phyloP scores from a whole-genome alignment of 768 basidiomycete species.

The Neoboletus magnificus region DNA sequence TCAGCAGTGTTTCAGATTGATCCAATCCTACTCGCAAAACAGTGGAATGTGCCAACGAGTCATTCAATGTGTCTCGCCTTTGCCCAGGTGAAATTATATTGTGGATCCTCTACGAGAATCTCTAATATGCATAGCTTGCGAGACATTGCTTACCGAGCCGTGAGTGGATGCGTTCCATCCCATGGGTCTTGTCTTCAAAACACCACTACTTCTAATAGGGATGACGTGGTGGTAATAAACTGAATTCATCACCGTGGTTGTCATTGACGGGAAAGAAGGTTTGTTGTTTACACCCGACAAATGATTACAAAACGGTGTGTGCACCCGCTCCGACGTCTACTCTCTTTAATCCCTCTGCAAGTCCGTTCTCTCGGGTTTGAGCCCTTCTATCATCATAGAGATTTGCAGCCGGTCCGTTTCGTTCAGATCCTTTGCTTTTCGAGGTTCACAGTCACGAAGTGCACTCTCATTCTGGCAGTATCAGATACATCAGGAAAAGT shows the following conservation, averaged over 20 bases:
- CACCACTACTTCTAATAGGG: constrained; percentile 8
- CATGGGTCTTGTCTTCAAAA: neutral
- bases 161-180: constrained; percentile 31
- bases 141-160: constrained; percentile 78
- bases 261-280: constrained; percentile 43
- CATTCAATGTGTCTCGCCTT: constrained; percentile 72
- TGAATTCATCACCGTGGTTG: neutral
- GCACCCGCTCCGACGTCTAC: constrained; percentile 21
- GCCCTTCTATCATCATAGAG: constrained; percentile 72
- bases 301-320: constrained; percentile 87
- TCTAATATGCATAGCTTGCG: constrained; percentile 57
- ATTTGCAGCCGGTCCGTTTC: constrained; percentile 68
- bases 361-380: constrained; percentile 83
- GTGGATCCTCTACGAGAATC: neutral
- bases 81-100: constrained; percentile 60
- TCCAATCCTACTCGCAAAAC: neutral
- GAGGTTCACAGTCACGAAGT: constrained; percentile 34
- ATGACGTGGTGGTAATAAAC: constrained; percentile 58
- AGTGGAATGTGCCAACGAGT: constrained; percentile 85
- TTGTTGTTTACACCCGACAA: constrained; percentile 79
- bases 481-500: constrained; percentile 86
- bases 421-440: neutral
- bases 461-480: constrained; percentile 92
- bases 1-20: neutral
- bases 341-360: constrained; percentile 27